These are phyloP conservation scores for Solanum bulbocastanum DNA, from an alignment of 257 asterid species.

Conservation along the genomic window DNA sequence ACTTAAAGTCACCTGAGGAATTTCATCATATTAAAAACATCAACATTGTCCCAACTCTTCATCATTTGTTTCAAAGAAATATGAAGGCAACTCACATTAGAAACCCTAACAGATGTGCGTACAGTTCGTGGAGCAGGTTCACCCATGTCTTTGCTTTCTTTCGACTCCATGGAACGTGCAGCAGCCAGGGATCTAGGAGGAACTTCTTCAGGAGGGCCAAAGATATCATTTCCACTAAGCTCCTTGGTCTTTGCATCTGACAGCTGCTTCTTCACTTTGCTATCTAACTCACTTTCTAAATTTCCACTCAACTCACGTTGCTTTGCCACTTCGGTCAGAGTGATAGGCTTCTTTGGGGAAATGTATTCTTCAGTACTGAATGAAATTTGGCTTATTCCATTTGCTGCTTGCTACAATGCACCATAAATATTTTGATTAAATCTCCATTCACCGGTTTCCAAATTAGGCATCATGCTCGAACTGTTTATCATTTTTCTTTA, in stretches of 20 bases:
- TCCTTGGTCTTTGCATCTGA: conserved; percentile 81
- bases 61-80: not conserved
- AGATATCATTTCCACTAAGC: conserved; percentile 82
- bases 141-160: conserved; percentile 52
- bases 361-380: conserved; percentile 69
- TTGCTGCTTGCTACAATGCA: conserved; percentile 61
- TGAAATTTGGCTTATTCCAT: conserved; percentile 88
- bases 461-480: not conserved
- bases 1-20: not conserved
- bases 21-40: not conserved
- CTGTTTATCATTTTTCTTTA: not conserved
- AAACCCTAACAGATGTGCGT: conserved; percentile 84
- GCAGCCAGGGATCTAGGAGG: conserved; percentile 50
- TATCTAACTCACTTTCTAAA: conserved; percentile 49
- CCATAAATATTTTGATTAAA: not conserved
- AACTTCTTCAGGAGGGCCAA: conserved; percentile 79
- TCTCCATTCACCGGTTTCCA: not conserved
- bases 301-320: conserved; percentile 93
- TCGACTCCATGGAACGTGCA: conserved; percentile 40
- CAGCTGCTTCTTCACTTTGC: conserved; percentile 44
- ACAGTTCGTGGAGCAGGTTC: conserved; percentile 68
- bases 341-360: conserved; percentile 79
- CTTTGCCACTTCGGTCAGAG: conserved; percentile 79
- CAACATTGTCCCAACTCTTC: not conserved
- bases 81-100: conserved; percentile 55